Evolutionary conservation across 192 early-diverging fungal genomes (phyloP), one percentile per base, ranked within the genome.

Genomic region (Umbelopsis isabellina): DNA sequence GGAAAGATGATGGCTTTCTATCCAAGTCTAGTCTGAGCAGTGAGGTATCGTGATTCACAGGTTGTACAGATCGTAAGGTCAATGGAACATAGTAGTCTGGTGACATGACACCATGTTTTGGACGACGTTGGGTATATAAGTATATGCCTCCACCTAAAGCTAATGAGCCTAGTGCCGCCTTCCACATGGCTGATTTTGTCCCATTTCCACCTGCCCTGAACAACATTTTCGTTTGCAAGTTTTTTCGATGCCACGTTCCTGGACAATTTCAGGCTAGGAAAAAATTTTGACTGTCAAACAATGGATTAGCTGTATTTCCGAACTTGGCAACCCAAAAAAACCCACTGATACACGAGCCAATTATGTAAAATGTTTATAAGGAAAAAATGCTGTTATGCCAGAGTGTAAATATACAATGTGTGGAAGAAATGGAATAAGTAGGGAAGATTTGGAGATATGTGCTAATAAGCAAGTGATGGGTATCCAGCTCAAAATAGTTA

Each of bases 11-110:
- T 0, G 74, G 67, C 9, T 86, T 82, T 3, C 77, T 79, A 49
- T 76, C 78, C 2, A 89, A 69, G 16, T 83, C 71, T 46, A 92
- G 87, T 20, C 88, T 84, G 50, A 89, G 87, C 18, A 83, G 49
- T 2, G 77, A 75, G 1, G 91, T 89, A 37, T 89, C 80, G 1
- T 72, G 73, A 13, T 85, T 85, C 21, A 89, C 66, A 7, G 68
- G 66, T 2, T 80, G 73, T 49, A 83, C 80, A 9, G 85, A 75
- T 3, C 69, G 65, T 1, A 92, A 51, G 2, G 73, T 83, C 30
- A 90, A 67, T 16, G 85, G 82, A 2, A 80, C 85, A 79, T 87
- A 92, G 23, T 71, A 67, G 2, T 80, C 75, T 12, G 12, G 18
- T 3, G 25, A 30, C 11, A 61, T n/a, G 12, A 61, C 25, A 30